Base-by-base conservation (phyloP, 2,329 filamentous ascomycete species). In the Fusarium torreyae region DNA sequence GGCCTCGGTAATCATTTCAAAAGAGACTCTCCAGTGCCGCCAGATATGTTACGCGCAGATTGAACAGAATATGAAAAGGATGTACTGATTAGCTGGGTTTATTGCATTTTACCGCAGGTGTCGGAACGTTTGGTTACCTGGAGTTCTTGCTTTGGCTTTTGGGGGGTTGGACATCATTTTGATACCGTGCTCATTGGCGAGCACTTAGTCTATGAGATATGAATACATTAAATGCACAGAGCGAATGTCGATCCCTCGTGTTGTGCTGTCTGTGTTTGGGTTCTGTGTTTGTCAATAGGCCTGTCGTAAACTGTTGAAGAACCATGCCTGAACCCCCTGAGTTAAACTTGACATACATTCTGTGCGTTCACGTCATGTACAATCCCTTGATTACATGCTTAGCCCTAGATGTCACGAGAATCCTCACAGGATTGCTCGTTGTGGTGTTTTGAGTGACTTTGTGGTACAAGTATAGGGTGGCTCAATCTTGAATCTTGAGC, bases 1-100 rank as follows among this genome's bases (percentile, higher is more conserved):
- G 17, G n/a, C n/a, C 17, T 38, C 31, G 94, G 93, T 26, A 17
- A 22, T 34, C 39, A 26, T 36, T 15, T 40, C 6, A 59, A 63
- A 17, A 63, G 65, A n/a, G 71, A 73, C 44, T 71, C 67, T 5
- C 61, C 69, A 11, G 61, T 74, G 7, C 69, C 72, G 14, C 57
- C 69, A 31, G 66, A 69, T 10, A 57, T 70, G 34, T 17, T 74
- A 49, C 62, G 49, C 26, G 28, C 20, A 18, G 42, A 39, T 46
- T 39, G 34, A 44, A 39, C 14, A 24, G 20, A 34, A 13, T 36
- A 31, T 9, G 22, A 18, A 20, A 9, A 34, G n/a, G 6, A 18
- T 33, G 13, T 44, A 58, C 38, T n/a, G 17, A 22, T 48, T 36
- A 18, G 20, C 36, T 45, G 36, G 46, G n/a, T 36, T 66, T 55